Evolutionary conservation across 2,329 filamentous ascomycete species (phyloP).

Genomic region (Leptographium lundbergii): DNA sequence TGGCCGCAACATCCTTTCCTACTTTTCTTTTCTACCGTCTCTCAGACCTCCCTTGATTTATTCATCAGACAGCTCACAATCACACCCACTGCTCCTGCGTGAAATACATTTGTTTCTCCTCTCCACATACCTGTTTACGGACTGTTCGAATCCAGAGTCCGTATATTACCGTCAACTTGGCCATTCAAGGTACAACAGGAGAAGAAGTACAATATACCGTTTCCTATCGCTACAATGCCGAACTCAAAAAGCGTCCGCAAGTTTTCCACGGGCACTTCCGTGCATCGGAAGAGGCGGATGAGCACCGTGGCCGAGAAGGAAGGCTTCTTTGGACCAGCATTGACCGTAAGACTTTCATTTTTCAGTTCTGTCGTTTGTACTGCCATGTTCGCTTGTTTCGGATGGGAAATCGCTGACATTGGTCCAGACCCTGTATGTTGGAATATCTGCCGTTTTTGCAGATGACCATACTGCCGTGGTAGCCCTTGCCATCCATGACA

Average conservation of each 20-base stretch:
- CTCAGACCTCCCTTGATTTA: background rate
- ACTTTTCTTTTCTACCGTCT: background rate
- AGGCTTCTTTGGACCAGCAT: slow-evolving; percentile 29
- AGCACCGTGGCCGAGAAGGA: slow-evolving; percentile 30
- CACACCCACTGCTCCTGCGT: background rate
- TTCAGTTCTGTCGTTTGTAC: background rate
- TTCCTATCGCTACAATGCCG: background rate
- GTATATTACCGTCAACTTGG: background rate
- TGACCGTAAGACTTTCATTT: slow-evolving; percentile 25
- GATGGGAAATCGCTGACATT: background rate
- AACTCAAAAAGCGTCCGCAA: slow-evolving; percentile 17
- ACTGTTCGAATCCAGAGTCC: background rate
- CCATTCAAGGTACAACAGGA: background rate
- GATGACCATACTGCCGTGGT: slow-evolving; percentile 42
- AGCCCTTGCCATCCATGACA: slow-evolving; percentile 59
- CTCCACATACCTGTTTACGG: background rate
- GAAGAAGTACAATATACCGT: background rate
- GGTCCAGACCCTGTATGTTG: slow-evolving; percentile 43
- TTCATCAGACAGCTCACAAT: background rate
- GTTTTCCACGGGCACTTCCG: slow-evolving; percentile 31
- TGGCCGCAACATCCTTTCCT: background rate
- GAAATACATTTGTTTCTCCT: background rate
- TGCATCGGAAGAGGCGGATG: slow-evolving; percentile 33
- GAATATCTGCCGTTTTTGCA: slow-evolving; percentile 43
- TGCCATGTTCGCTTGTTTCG: background rate